Evolutionary conservation across 192 early-diverging fungal genomes (phyloP).

Genomic region (Gorgonomyces haynaldii): DNA sequence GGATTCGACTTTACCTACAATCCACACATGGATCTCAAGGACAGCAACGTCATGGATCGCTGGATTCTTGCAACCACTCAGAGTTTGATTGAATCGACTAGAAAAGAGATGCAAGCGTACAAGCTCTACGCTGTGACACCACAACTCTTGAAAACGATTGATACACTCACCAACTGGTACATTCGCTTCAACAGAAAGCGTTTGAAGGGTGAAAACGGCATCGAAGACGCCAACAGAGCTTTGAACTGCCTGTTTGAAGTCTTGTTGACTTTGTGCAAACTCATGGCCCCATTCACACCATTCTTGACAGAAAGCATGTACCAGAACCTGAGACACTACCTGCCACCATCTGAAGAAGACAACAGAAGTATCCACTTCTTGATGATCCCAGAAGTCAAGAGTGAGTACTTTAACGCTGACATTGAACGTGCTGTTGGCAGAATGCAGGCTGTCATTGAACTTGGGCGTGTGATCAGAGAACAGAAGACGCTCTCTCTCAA

Average conservation of each 20-base stretch:
- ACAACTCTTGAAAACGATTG: constrained; percentile 75
- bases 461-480: constrained; percentile 84
- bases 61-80: constrained; percentile 96
- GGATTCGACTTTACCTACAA: constrained; percentile 72
- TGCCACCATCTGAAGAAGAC: constrained; percentile 53
- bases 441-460: constrained; percentile 95
- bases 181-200: constrained; percentile 95
- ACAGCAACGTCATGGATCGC: constrained; percentile 90
- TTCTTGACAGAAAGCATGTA: constrained; percentile 97
- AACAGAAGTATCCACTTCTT: constrained; percentile 89
- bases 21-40: constrained; percentile 44
- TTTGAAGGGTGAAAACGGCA: constrained; percentile 88
- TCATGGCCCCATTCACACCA: constrained; percentile 96
- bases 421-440: constrained; percentile 90
- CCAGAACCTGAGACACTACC: constrained; percentile 73
- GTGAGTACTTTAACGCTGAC: constrained; percentile 90
- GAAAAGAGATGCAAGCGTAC: constrained; percentile 89
- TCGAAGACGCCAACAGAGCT: constrained; percentile 72
- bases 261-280: constrained; percentile 72
- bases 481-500: constrained; percentile 86
- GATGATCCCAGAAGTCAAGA: constrained; percentile 80
- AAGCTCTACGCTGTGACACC: constrained; percentile 97
- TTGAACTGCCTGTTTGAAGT: constrained; percentile 95
- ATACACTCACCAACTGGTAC: constrained; percentile 98
- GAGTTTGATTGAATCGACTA: constrained; percentile 84